These are phyloP conservation scores for Ogataea pignaliae DNA, from an alignment of 805 yeast genomes.

Conservation along the genomic window DNA sequence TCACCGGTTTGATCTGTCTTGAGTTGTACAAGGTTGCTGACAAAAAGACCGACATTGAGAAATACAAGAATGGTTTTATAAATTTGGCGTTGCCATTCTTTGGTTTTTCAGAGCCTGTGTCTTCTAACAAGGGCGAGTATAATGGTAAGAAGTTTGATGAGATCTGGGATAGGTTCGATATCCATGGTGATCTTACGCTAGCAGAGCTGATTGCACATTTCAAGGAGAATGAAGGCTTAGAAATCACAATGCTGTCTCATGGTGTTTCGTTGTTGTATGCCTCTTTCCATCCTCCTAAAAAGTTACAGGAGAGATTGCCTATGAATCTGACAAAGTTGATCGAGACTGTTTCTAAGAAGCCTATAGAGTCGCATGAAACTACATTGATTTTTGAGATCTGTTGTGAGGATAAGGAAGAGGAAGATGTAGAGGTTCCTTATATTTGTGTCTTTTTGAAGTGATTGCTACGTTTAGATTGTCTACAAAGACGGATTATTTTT, in stretches of 20 bases:
- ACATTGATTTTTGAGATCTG: conserved; percentile 85
- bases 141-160: conserved; percentile 75
- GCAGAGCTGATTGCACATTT: conserved; percentile 71
- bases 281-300: conserved; percentile 88
- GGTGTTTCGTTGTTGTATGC: conserved; percentile 90
- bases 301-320: conserved; percentile 69
- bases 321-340: conserved; percentile 71
- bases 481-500: background rate
- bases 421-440: conserved; percentile 94
- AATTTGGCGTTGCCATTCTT: conserved; percentile 92
- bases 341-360: conserved; percentile 81
- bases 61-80: conserved; percentile 87
- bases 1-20: conserved; percentile 88
- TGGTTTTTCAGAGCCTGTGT: conserved; percentile 95
- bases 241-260: conserved; percentile 85
- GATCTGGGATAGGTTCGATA: conserved; percentile 93
- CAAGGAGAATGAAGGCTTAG: conserved; percentile 77
- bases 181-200: conserved; percentile 72
- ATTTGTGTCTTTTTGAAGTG: conserved; percentile 53
- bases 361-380: conserved; percentile 66
- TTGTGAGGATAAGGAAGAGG: conserved; percentile 87
- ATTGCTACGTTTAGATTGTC: background rate
- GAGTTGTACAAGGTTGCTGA: conserved; percentile 90
- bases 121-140: conserved; percentile 77
- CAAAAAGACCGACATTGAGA: conserved; percentile 68